Conservation (phyloP, 2,329 filamentous ascomycete species). For the Colletotrichum tropicicola region DNA sequence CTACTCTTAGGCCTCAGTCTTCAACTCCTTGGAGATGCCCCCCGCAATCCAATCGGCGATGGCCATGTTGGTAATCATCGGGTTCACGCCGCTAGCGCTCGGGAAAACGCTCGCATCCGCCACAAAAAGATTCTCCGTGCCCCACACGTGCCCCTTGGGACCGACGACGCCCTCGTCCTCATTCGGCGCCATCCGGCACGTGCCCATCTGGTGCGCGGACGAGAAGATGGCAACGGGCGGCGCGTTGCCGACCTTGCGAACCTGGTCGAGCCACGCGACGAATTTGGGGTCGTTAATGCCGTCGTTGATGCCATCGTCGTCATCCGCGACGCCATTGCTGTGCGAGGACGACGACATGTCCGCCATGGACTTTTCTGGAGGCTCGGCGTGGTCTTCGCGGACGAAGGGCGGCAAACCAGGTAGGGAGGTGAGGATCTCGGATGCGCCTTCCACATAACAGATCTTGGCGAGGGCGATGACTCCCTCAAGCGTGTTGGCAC, state of each 20-base stretch:
- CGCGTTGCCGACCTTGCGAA: constrained; percentile 58
- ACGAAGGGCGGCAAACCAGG: constrained; percentile 72
- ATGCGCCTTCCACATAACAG: constrained; percentile 79
- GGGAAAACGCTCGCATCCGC: constrained; percentile 81
- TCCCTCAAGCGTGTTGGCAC: constrained; percentile 76
- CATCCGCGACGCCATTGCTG: neutral
- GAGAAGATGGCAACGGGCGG: constrained; percentile 63
- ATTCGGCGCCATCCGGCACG: constrained; percentile 74
- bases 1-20: neutral
- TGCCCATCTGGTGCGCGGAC: constrained; percentile 86
- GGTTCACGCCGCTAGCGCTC: constrained; percentile 81
- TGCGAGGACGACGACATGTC: neutral
- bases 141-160: constrained; percentile 70
- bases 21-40: constrained; percentile 60
- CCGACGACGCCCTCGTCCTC: constrained; percentile 66
- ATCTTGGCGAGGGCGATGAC: constrained; percentile 78
- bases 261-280: constrained; percentile 64
- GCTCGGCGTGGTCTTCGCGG: constrained; percentile 37
- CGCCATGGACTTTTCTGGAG: constrained; percentile 25
- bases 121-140: constrained; percentile 70
- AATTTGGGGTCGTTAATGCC: constrained; percentile 67
- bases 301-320: constrained; percentile 24
- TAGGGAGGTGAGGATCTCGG: constrained; percentile 77
- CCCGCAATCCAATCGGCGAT: constrained; percentile 72
- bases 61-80: constrained; percentile 82